These are phyloP conservation scores for Ceratocystis albifundus DNA, from an alignment of 2,329 filamentous ascomycete species.

Conservation along the genomic window DNA sequence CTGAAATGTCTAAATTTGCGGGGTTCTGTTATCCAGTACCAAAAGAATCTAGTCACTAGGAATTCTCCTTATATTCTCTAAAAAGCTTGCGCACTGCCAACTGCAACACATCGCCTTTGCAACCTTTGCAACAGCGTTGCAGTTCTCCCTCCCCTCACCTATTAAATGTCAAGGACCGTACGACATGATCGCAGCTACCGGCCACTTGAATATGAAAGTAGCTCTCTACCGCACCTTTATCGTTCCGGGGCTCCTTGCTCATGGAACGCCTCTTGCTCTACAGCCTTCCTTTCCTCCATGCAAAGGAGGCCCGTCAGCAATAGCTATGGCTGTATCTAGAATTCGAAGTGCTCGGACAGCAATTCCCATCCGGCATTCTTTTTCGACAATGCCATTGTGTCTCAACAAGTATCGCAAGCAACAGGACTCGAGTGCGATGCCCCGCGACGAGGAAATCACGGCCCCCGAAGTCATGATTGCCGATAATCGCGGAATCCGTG, in stretches of 20 bases:
- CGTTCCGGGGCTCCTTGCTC: slow-evolving; percentile 31
- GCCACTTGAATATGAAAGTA: slow-evolving; percentile 32
- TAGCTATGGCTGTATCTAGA: background rate
- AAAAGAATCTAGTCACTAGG: background rate
- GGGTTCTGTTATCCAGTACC: background rate
- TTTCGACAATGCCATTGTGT: slow-evolving; percentile 8
- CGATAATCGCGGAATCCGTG: slow-evolving; percentile 31
- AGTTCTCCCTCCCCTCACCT: background rate
- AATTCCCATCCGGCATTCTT: background rate
- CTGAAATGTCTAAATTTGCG: background rate
- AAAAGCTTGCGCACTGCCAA: background rate
- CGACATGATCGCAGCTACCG: slow-evolving; percentile 14
- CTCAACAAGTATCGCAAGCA: slow-evolving; percentile 21
- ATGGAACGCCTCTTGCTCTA: slow-evolving; percentile 37
- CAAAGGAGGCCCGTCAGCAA: slow-evolving; percentile 24
- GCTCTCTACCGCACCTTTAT: slow-evolving; percentile 21
- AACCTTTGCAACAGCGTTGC: too few relatives aligned
- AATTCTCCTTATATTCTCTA: background rate
- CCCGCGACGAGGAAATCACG: slow-evolving; percentile 37
- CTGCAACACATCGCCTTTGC: too few relatives aligned
- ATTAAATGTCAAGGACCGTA: background rate
- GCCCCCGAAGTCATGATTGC: slow-evolving; percentile 36
- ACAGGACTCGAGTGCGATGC: slow-evolving; percentile 24
- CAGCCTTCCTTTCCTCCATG: slow-evolving; percentile 26
- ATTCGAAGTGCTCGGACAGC: background rate